Evolutionary conservation across 2,329 filamentous ascomycete species (phyloP).

Genomic region (Apiospora kogelbergensis): DNA sequence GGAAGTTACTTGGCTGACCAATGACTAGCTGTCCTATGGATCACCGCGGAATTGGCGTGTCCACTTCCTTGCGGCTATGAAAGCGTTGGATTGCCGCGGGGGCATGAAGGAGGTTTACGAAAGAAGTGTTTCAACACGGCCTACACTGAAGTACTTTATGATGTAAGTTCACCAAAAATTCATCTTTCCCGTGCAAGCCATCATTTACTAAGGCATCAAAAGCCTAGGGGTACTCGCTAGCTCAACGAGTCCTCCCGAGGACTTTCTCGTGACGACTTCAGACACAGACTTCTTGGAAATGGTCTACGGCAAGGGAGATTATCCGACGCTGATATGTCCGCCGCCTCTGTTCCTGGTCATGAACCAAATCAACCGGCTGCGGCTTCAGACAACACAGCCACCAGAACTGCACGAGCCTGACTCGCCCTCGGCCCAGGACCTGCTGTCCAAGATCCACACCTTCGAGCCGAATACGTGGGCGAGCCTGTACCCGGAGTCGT

Average conservation of each 20-base stretch:
- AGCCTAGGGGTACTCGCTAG: constrained; percentile 32
- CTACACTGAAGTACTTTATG: constrained; percentile 20
- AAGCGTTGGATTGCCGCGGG: constrained; percentile 30
- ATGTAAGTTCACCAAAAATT: constrained; percentile 23
- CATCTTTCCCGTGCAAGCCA: not conserved
- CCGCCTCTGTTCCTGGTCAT: constrained; percentile 25
- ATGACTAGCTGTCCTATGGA: not conserved
- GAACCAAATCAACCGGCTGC: constrained; percentile 31
- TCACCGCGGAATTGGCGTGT: constrained; percentile 26
- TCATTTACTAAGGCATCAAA: not conserved
- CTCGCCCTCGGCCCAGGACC: constrained; percentile 16
- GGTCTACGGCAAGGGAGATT: constrained; percentile 19
- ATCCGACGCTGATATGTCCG: constrained; percentile 26
- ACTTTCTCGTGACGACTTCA: constrained; percentile 19
- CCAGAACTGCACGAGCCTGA: not conserved
- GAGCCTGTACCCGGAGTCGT: constrained; percentile 17
- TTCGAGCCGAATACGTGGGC: constrained; percentile 32
- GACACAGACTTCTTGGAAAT: constrained; percentile 23
- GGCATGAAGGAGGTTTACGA: constrained; percentile 22
- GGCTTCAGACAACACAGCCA: constrained; percentile 17
- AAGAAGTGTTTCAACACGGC: not conserved
- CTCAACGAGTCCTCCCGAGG: constrained; percentile 31
- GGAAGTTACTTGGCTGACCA: too few relatives aligned
- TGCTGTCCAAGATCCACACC: constrained; percentile 22
- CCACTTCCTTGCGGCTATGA: constrained; percentile 30